Conservation (phyloP, 2,329 filamentous ascomycete species). For the Ceratocystis alfenasii region DNA sequence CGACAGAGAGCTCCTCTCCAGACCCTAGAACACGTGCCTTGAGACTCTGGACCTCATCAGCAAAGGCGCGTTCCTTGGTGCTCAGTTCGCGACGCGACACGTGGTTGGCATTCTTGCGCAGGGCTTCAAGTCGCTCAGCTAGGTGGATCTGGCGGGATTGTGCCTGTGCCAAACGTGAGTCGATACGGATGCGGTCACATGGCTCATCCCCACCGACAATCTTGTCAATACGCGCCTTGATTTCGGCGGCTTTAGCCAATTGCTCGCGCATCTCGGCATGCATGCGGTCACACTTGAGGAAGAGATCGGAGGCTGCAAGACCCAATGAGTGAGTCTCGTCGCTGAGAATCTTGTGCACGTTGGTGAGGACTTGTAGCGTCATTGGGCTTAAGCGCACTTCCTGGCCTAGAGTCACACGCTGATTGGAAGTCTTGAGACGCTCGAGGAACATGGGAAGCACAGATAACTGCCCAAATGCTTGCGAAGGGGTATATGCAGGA, state of each 20-base stretch:
- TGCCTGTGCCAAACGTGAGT: conserved; percentile 41
- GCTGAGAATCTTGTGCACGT: conserved; percentile 58
- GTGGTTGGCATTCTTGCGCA: conserved; percentile 38
- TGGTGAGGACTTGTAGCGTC: conserved; percentile 58
- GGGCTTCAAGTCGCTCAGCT: conserved; percentile 45
- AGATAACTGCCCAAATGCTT: conserved; percentile 46
- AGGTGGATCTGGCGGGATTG: conserved; percentile 46
- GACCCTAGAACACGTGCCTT: conserved; percentile 39
- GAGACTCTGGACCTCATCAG: conserved; percentile 41
- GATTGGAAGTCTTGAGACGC: conserved; percentile 45
- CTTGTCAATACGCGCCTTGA: conserved; percentile 53
- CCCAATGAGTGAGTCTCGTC: conserved; percentile 58
- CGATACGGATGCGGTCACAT: conserved; percentile 42
- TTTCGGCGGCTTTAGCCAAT: conserved; percentile 51
- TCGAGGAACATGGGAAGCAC: conserved; percentile 45
- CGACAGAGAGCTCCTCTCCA: conserved; percentile 23
- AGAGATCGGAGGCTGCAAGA: conserved; percentile 58
- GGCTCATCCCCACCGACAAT: conserved; percentile 44
- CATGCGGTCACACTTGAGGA: conserved; percentile 56
- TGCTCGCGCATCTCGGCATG: conserved; percentile 57
- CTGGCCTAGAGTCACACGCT: conserved; percentile 51
- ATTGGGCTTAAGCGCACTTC: conserved; percentile 58
- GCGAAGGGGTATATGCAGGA: conserved; percentile 52
- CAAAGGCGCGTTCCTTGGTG: conserved; percentile 36
- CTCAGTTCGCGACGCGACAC: conserved; percentile 34